Conservation (phyloP, 2,329 filamentous ascomycete genomes). For the Periconia sp. region DNA sequence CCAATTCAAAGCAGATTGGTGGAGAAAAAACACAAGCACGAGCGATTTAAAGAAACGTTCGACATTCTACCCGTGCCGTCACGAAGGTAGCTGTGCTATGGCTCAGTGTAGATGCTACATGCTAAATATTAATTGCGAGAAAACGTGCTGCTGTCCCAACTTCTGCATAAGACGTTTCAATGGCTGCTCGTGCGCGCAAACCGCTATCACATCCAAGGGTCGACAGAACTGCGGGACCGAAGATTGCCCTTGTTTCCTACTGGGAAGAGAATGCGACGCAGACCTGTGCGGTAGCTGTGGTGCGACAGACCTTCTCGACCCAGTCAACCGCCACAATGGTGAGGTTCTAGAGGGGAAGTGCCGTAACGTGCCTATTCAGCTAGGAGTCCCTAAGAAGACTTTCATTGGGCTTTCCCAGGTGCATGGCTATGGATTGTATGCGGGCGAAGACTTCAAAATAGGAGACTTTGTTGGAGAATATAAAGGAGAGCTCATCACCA, state of each 20-base stretch:
- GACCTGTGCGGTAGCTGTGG: constrained; percentile 76
- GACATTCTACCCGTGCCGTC: constrained; percentile 69
- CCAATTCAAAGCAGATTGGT: constrained; percentile 24
- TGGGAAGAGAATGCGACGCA: constrained; percentile 82
- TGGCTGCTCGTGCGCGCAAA: constrained; percentile 48
- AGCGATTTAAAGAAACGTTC: constrained; percentile 64
- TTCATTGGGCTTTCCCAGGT: constrained; percentile 74
- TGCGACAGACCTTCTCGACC: constrained; percentile 71
- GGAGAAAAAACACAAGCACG: constrained; percentile 47
- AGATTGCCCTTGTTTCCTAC: constrained; percentile 70
- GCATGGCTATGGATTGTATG: constrained; percentile 77
- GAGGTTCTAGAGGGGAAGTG: constrained; percentile 65
- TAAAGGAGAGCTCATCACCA: constrained; percentile 75
- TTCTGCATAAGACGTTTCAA: constrained; percentile 60
- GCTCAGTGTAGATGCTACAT: constrained; percentile 67
- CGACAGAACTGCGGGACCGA: constrained; percentile 54
- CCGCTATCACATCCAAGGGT: constrained; percentile 25
- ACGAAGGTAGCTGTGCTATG: constrained; percentile 69
- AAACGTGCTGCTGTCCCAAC: constrained; percentile 70
- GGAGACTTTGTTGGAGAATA: constrained; percentile 84
- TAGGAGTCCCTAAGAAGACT: constrained; percentile 68
- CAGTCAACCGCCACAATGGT: constrained; percentile 67
- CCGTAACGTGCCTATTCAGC: constrained; percentile 75
- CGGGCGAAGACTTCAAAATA: constrained; percentile 68
- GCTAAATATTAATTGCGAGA: constrained; percentile 71